Evolutionary conservation across 2,329 filamentous ascomycete genomes (phyloP), one percentile per base, ranked within the genome.

Genomic region (Talaromyces amestolkiae): DNA sequence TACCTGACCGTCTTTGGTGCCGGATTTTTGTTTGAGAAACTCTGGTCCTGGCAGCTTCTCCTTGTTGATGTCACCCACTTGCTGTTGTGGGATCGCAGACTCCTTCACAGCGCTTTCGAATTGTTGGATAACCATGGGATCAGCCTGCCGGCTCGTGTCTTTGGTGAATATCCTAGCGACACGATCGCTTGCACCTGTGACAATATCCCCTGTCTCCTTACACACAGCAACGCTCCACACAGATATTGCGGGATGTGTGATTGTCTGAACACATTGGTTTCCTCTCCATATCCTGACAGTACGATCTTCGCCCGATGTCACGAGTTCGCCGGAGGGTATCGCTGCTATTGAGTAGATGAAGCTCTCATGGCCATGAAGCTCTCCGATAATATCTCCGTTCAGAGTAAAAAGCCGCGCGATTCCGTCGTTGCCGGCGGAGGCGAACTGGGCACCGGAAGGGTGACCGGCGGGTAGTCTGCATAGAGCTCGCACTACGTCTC

Each of bases 1-100:
- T 5, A 97, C 91, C 74, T 99, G 94, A 0, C 95, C 95, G 69
- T 99, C 95, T 78, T 97, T 97, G n/a, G 91, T 95, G 3, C 95
- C 95, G 0, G 88, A 87, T 70, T 93, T 93, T 64, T 86, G 86
- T 63, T 88, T 86, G 9, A 99, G 81, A 71, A 97, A 97, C 19
- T 96, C 92, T 15, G 92, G 91, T 0, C 93, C 92, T 0, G 94
- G 93, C 0, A 98, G 83, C 73, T 95, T 89, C 77, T 97, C 93
- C 76, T 96, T 97, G 79, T 98, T 94, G 77, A 98, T 87, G 3
- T 88, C 86, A 1, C 90, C 89, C 22, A 94, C 81, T 68, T 94
- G 90, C 73, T 98, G 91, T 72, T 94, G 89, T 0, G 93, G 93
- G 74, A 97, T 97, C 1, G 92, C 87, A 0, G 92, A 97, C 11